Base-by-base conservation (phyloP, 805 yeast species). In the Barnettozyma vustinii region DNA sequence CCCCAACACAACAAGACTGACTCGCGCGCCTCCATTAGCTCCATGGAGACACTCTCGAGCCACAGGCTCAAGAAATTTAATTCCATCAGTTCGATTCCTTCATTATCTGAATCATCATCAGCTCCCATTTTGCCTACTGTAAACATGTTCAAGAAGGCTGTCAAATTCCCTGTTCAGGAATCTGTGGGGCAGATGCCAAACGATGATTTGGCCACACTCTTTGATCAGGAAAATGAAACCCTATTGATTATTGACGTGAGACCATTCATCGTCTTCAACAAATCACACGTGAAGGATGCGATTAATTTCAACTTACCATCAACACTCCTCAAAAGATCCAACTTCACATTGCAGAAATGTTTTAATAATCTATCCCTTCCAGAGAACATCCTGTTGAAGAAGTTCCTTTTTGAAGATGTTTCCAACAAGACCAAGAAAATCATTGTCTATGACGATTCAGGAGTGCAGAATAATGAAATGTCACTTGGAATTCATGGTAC, bases 231-330 rank as follows among this genome's bases (percentile, higher is more conserved):
- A 13, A 61, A 60, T 37, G 27, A 40, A 3, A 5, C 16, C 21
- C 52, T 74, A 5, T 56, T 87, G n/a, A 58, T 85, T 2, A 69
- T 89, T 15, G 98, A 91, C 62, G 83, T 86, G 10, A 71, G 98
- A 48, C 87, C 97, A 0, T 88, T 82, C 61, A 81, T 86, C 21
- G 92, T 87, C 49, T 88, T 71, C 61, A 74, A 82, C 40, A 76
- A 72, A 51, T 61, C 73, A 2, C 89, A 83, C 52, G 65, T 92
- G 12, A 59, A 57, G 4, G 71, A 76, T 39, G 77, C 97, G 1
- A 70, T 87, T 41, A 88, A 88, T 62, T 75, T 92, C 35, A 87
- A 96, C 64, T 68, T 91, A 13, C 97, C 98, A 2, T 84, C 96
- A n/a, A 91, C 97, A 0, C 71, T 91, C 39, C 69, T 91, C 53